Base-by-base conservation (phyloP, 805 yeast species). In the Lipomyces yamanashiensis region DNA sequence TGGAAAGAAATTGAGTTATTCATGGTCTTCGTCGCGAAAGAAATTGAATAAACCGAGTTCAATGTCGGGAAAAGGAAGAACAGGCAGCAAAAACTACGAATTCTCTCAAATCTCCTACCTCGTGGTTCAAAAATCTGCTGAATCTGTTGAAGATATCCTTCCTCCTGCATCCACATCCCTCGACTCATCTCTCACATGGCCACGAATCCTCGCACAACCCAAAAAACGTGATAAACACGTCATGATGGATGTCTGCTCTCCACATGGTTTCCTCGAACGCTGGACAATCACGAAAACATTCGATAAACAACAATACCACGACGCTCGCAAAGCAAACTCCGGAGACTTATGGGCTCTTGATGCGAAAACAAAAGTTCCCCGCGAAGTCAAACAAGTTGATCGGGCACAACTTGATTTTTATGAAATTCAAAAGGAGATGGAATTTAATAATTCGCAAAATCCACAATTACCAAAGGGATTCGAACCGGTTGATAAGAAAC, bases 321-420 rank as follows among this genome's bases (percentile, higher is more conserved):
- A 95, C 78, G 97, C 97, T 0, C 81, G 98, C 60, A 93, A 95
- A 74, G 84, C 90, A 0, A 76, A 75, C n/a, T 83, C 84, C 72
- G 97, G 97, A 23, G 99, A 95, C 74, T 76, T 87, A 58, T 95
- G 98, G 99, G 87, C 89, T 0, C 75, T 86, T 45, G 89, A 82
- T 41, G 86, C 86, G 1, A 88, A 88, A 73, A 79, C 84, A 1
- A 58, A 62, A 48, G 4, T 48, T 3, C 59, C 62, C 17, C 40
- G 59, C 7, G 49, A 17, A n/a, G 49, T 55, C 12, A 45, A 7
- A 7, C 37, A 33, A 28, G 28, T 6, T 17, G 48, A 19, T 36
- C 51, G 15, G 19, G 28, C 36, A 21, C n/a, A 6, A 33, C 23
- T 21, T 44, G 39, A 17, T 12, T 7, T 7, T 19, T 23, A 56